Base-by-base conservation (phyloP, 768 basidiomycete genomes). In the Infundibulicybe gibba region DNA sequence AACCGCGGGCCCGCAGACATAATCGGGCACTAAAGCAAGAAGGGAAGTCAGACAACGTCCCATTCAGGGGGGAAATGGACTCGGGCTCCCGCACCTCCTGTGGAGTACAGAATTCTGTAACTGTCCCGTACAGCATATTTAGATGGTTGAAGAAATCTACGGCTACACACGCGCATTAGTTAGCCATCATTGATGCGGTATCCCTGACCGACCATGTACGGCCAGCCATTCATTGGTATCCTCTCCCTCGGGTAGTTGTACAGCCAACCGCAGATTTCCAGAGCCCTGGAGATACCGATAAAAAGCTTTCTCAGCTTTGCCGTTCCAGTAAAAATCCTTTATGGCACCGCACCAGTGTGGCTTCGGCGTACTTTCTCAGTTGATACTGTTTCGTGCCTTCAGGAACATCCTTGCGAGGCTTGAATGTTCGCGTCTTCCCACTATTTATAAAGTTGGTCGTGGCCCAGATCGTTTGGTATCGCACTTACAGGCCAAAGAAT, bases 91-190 rank as follows among this genome's bases (percentile, higher is more conserved):
- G 56, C 59, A 89, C 94, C 79, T 97, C 93, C 61, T 94, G 83
- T 9, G 86, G 79, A 14, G 90, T 97, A 66, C 97, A 99, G 61
- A 98, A 98, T 68, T 99, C 97, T 2, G 97, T 97, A 17, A 99
- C 84, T 9, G 94, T 97, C 10, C 95, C 97, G 59, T 98, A 99
- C 15, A 99, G 73, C 97, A 99, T 99, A 64, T 99, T 99, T 54
- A 99, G 69, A 62, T 99, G 97, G 62, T 98, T 99, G 77, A 98
- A 99, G 71, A 99, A 99, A 66, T 99, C 97, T 50, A 98, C 95
- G 25, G 93, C 97, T 99, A 56, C 14, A 41, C 40, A 14, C 44
- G 32, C 25, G 44, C 32, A 37, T 48, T 15, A 49, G 40, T 21
- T 14, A 45, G 38, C 25, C 16, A 33, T 5, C 25, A 8, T 25